Evolutionary conservation across 2,329 filamentous ascomycete species (phyloP).

Genomic region (Drechmeria coniospora): DNA sequence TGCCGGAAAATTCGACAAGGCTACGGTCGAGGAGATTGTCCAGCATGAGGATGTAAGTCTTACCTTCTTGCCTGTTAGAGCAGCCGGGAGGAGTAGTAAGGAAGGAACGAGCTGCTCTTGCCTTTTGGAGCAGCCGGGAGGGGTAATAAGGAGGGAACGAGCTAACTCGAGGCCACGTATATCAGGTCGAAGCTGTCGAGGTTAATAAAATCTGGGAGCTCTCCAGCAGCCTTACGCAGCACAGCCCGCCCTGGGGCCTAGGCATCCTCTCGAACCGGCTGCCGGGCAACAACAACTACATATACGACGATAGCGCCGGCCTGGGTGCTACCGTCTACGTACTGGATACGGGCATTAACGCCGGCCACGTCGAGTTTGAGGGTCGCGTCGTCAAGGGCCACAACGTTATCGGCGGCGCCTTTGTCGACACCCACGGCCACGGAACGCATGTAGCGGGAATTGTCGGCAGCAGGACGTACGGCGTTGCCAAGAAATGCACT

Average conservation of each 20-base stretch:
- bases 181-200: background rate
- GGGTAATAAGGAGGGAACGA: no score
- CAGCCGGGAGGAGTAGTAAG: no score
- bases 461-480: slow-evolving; percentile 20
- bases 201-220: background rate
- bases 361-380: slow-evolving; percentile 27
- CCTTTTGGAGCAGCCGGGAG: no score
- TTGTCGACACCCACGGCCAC: slow-evolving; percentile 24
- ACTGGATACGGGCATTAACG: slow-evolving; percentile 38
- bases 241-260: slow-evolving; percentile 10
- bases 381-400: slow-evolving; percentile 23
- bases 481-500: slow-evolving; percentile 27
- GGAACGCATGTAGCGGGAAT: slow-evolving; percentile 27
- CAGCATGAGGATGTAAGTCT: slow-evolving; percentile 22
- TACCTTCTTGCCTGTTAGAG: background rate
- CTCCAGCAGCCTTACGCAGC: slow-evolving; percentile 5
- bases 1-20: slow-evolving; percentile 24
- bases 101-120: no score
- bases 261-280: slow-evolving; percentile 6
- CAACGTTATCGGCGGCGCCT: slow-evolving; percentile 18
- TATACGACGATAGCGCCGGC: slow-evolving; percentile 26
- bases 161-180: no score
- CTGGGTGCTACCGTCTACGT: slow-evolving; percentile 32
- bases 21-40: slow-evolving; percentile 23
- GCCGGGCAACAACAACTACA: slow-evolving; percentile 11